phyloP scores from a whole-genome alignment of 306 rosid species.

The Biancaea sappan region DNA sequence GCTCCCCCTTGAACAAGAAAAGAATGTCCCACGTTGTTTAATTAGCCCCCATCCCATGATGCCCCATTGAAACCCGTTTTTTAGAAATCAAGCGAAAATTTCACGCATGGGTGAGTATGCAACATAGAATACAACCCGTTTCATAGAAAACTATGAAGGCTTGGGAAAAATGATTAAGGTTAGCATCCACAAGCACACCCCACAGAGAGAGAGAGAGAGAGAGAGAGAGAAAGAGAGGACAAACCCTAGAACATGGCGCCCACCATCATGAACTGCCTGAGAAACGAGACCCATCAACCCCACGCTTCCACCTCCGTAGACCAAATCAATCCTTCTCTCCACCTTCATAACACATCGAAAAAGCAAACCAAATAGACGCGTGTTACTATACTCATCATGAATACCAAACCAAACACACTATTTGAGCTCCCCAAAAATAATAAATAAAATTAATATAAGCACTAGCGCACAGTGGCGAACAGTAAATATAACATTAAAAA shows the following conservation, averaged over 20 bases:
- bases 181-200: slow-evolving; percentile 3
- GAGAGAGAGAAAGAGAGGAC: slow-evolving; percentile 32
- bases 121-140: slow-evolving; percentile 22
- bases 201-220: not conserved
- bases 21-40: slow-evolving; percentile 31
- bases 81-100: slow-evolving; percentile 37
- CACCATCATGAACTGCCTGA: slow-evolving; percentile 99
- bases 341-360: slow-evolving; percentile 66
- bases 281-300: slow-evolving; percentile 99
- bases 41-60: slow-evolving; percentile 49
- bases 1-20: slow-evolving; percentile 13
- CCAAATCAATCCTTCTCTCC: slow-evolving; percentile 95
- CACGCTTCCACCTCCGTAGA: slow-evolving; percentile 99
- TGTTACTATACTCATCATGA: slow-evolving; percentile 49
- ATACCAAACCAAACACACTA: slow-evolving; percentile 7
- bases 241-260: slow-evolving; percentile 99
- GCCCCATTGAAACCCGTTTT: slow-evolving; percentile 33
- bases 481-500: not conserved
- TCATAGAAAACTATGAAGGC: slow-evolving; percentile 12
- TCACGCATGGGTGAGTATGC: slow-evolving; percentile 39
- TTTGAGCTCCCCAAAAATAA: not conserved
- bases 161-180: slow-evolving; percentile 34
- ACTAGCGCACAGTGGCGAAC: not conserved
- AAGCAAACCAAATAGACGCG: slow-evolving; percentile 50
- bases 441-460: not conserved